Evolutionary conservation across 345 rosid genomes (phyloP), one percentile per base, ranked within the genome.

Genomic region (Leavenworthia alabamica): DNA sequence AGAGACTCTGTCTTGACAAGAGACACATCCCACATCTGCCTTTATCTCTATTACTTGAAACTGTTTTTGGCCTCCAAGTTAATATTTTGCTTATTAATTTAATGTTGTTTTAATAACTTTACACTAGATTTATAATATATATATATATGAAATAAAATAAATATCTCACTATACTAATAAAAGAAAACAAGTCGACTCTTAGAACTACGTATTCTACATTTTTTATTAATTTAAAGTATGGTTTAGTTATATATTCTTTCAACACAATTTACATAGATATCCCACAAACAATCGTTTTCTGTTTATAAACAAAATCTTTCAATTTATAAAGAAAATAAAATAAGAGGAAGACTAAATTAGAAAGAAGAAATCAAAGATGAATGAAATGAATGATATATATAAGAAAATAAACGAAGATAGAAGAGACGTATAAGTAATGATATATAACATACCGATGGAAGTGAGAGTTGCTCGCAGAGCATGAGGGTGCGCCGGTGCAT

Each of bases 1-100:
- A 16, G 75, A 63, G 40, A 63, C 60, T 41, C 75, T 56, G 75
- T 71, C 64, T 56, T 64, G 70, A 56, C 75, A 71, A 56, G 3
- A 37, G 48, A 40, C 33, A 56, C 75, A 71, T 71, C 70, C 64
- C 14, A 57, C 75, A 24, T 71, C 70, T 48, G 75, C 70, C 24
- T 50, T 23, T 41, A 71, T 64, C 60, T 16, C 70, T 56, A 71
- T 32, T 5, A 71, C 54, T 49, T 71, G 75, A 71, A 55, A 71
- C 75, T 64, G 70, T 5, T 40, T 70, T 48, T 24, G 5, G 3
- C 3, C 39, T 56, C 51, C 37, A 43, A 1, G 69, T 70, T 70
- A 70, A 46, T 69, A 57, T 49, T 31, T 26, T 24, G 9, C 32
- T 24, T 26, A 22, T 8, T 44, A 44, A 1, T 11, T 20, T 44